Percentiles rank a stretch among this genome's conserved stretches.
Evolutionary conservation across 192 early-diverging fungal genomes (phyloP).

Genomic region (Podochytrium sp.): DNA sequence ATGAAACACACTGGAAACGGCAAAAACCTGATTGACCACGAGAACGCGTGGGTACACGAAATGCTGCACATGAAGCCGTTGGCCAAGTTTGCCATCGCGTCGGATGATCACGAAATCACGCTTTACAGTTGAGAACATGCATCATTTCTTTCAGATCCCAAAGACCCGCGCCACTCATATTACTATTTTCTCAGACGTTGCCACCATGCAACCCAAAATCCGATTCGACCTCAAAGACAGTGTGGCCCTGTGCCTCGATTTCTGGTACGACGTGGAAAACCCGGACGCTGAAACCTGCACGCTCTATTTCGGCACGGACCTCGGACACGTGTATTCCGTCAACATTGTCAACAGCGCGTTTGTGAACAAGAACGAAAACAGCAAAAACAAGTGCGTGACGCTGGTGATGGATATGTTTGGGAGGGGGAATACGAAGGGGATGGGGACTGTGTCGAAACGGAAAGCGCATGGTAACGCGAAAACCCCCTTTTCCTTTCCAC

Average conservation of each 20-base stretch:
- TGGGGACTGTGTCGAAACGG: slow-evolving; percentile 41
- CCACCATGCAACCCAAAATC: slow-evolving; percentile 47
- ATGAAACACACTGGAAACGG: slow-evolving; percentile 18
- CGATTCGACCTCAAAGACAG: slow-evolving; percentile 50
- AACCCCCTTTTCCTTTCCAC: not conserved
- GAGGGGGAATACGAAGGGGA: slow-evolving; percentile 10
- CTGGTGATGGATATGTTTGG: slow-evolving; percentile 32
- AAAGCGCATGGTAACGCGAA: slow-evolving; percentile 56
- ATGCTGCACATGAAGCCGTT: slow-evolving; percentile 40
- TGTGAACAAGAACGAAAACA: slow-evolving; percentile 34
- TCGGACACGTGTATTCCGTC: slow-evolving; percentile 44
- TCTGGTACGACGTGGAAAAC: slow-evolving; percentile 39
- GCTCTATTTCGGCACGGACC: slow-evolving; percentile 54
- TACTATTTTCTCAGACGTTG: slow-evolving; percentile 36
- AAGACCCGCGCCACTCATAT: not conserved
- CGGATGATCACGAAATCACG: slow-evolving; percentile 58
- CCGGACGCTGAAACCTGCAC: slow-evolving; percentile 41
- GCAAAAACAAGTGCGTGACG: slow-evolving; percentile 30
- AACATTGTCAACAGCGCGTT: slow-evolving; percentile 38
- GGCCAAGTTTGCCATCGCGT: slow-evolving; percentile 47
- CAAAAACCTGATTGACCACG: slow-evolving; percentile 32
- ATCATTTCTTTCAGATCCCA: not conserved
- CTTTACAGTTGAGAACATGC: slow-evolving; percentile 47
- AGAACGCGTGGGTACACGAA: slow-evolving; percentile 53
- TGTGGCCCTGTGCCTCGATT: slow-evolving; percentile 43